Base-by-base conservation (phyloP, 805 yeast genomes). In the Naumovozyma baii region DNA sequence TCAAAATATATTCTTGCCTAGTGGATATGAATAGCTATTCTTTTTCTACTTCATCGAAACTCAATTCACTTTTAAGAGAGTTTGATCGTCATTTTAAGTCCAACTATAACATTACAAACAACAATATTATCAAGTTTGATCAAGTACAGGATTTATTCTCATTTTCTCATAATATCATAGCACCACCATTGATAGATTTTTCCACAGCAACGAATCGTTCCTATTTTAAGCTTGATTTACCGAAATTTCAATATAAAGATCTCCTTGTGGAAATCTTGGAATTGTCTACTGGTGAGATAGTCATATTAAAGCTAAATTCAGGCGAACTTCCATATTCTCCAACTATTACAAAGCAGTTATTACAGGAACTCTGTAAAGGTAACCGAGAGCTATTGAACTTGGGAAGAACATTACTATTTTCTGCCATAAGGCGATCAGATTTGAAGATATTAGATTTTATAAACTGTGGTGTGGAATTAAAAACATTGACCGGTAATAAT, bases 321-420 rank as follows among this genome's bases (percentile, higher is more conserved):
- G 53, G 52, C 3, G 40, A 43, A 14, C 20, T 46, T 36, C 45
- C 55, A 17, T 30, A 31, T 18, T 13, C 30, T 2, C 33, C 40
- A 12, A 38, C 31, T 16, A 18, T 44, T 10, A 38, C 42, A 9
- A 43, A 33, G 2, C 22, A 42, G 1, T 34, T 54, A 15, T 34
- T 55, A 18, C 28, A 40, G 5, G 41, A 42, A 29, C 26, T 54
- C 8, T 25, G 40, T 1, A 31, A 35, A 9, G 48, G 49, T 5
- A 41, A 47, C 13, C 42, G 39, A 31, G 33, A 39, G 2, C 20
- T 44, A 31, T 36, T 51, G 26, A 44, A 49, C 34, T 17, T 56
- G 13, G 60, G 60, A 1, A 54, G 56, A 39, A 44, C 52, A 3
- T 40, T 59, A 29, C 34, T 59, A 2, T 58, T 59, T 39, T 54